phyloP scores from a whole-genome alignment of 1,284 basidiomycete species.

The Meira nashicola region DNA sequence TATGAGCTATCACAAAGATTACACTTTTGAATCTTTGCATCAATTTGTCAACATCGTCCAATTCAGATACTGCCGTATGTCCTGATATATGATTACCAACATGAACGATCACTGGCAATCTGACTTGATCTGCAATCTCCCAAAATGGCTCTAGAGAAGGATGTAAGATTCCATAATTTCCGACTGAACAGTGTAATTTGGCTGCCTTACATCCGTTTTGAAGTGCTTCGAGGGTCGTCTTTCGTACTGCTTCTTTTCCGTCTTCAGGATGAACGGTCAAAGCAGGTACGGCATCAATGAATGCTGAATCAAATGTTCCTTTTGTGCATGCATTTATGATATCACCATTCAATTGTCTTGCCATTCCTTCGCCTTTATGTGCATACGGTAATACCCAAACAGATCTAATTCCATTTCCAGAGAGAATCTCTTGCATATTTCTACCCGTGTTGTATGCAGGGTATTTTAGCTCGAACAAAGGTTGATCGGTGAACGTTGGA shows the following conservation, averaged over 20 bases:
- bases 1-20: slow-evolving; percentile 13
- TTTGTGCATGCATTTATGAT: slow-evolving; percentile 9
- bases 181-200: slow-evolving; percentile 16
- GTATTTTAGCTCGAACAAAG: slow-evolving; percentile 6
- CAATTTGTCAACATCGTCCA: slow-evolving; percentile 6
- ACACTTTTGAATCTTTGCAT: slow-evolving; percentile 4
- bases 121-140: neutral
- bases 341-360: neutral
- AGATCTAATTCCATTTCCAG: neutral
- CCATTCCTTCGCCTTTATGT: slow-evolving; percentile 6
- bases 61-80: slow-evolving; percentile 8
- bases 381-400: slow-evolving; percentile 16
- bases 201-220: slow-evolving; percentile 1
- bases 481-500: slow-evolving; percentile 6
- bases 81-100: slow-evolving; percentile 7
- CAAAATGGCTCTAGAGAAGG: slow-evolving; percentile 4
- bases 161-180: slow-evolving; percentile 11
- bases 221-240: slow-evolving; percentile 1
- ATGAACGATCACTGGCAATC: slow-evolving; percentile 12
- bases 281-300: neutral
- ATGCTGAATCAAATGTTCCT: neutral
- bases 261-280: slow-evolving; percentile 13
- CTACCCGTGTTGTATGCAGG: neutral
- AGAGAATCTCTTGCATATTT: neutral
- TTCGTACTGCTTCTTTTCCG: slow-evolving; percentile 3